phyloP scores from a whole-genome alignment of 805 yeast genomes.

The Martiniozyma abietophila region DNA sequence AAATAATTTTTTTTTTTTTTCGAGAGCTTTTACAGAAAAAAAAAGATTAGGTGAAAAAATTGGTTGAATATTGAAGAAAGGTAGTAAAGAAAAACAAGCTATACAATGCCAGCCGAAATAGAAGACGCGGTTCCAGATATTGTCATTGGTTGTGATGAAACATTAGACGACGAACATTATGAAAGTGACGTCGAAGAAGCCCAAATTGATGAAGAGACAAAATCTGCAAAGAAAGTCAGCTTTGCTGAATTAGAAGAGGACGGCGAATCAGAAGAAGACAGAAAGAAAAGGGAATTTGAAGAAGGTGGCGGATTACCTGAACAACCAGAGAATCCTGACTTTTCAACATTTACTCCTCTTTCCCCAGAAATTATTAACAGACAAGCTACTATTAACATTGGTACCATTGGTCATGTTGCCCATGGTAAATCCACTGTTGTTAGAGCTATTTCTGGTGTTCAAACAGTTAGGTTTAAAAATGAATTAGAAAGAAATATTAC shows the following conservation, averaged over 20 bases:
- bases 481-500: constrained; percentile 99
- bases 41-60: no score
- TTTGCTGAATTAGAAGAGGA: constrained; percentile 61
- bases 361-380: constrained; percentile 95
- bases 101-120: constrained; percentile 67
- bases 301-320: constrained; percentile 98
- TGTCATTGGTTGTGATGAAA: constrained; percentile 51
- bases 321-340: constrained; percentile 87
- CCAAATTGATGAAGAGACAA: constrained; percentile 27
- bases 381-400: constrained; percentile 98
- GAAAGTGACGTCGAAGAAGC: constrained; percentile 33
- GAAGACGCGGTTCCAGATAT: constrained; percentile 82
- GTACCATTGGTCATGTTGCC: constrained; percentile 98
- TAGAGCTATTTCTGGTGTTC: constrained; percentile 98
- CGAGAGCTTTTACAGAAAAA: no score
- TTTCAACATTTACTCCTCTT: constrained; percentile 69
- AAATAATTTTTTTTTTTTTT: no score
- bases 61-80: neutral
- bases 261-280: constrained; percentile 60
- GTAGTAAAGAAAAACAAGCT: neutral
- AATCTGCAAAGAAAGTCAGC: constrained; percentile 63
- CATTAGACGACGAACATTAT: constrained; percentile 22
- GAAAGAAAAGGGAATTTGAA: constrained; percentile 76
- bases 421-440: constrained; percentile 98
- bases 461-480: constrained; percentile 97